Evolutionary conservation across 208 protist species (phyloP).

Genomic region (Naegleria lovaniensis): DNA sequence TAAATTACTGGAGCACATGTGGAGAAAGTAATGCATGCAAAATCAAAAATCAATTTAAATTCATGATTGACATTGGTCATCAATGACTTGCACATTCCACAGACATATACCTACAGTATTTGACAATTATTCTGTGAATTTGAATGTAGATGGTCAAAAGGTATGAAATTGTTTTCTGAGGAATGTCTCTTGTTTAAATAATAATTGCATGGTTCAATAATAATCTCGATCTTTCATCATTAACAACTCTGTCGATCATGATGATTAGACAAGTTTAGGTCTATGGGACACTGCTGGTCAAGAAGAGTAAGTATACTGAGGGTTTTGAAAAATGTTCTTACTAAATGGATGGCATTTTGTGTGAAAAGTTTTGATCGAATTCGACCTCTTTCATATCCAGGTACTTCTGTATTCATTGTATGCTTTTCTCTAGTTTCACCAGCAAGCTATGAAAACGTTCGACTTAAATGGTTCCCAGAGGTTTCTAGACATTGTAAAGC

Average conservation of each 20-base stretch:
- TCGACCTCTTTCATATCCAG: slow-evolving; percentile 73
- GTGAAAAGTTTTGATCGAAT: slow-evolving; percentile 86
- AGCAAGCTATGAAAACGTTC: slow-evolving; percentile 58
- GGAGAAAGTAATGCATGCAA: not conserved
- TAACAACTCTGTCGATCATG: too few relatives aligned
- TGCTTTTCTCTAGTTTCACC: slow-evolving; percentile 69
- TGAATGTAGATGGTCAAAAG: slow-evolving; percentile 53
- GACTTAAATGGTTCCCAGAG: slow-evolving; percentile 28
- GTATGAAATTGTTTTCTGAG: too few relatives aligned
- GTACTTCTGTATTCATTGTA: slow-evolving; percentile 65
- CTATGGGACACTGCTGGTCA: slow-evolving; percentile 16
- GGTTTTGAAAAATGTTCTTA: too few relatives aligned
- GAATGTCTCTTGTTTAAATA: too few relatives aligned
- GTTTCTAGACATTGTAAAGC: slow-evolving; percentile 38
- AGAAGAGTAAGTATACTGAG: not conserved
- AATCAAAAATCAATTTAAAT: too few relatives aligned
- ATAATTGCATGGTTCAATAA: too few relatives aligned
- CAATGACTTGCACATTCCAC: slow-evolving; percentile 53
- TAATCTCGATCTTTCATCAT: too few relatives aligned
- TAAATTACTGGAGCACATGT: slow-evolving; percentile 33
- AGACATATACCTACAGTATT: slow-evolving; percentile 64
- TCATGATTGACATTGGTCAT: slow-evolving; percentile 35
- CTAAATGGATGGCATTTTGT: too few relatives aligned
- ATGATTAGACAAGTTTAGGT: not conserved
- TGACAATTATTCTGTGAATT: slow-evolving; percentile 69